Evolutionary conservation across 106 monocot genomes (phyloP).

Genomic region (Platanthera zijinensis): DNA sequence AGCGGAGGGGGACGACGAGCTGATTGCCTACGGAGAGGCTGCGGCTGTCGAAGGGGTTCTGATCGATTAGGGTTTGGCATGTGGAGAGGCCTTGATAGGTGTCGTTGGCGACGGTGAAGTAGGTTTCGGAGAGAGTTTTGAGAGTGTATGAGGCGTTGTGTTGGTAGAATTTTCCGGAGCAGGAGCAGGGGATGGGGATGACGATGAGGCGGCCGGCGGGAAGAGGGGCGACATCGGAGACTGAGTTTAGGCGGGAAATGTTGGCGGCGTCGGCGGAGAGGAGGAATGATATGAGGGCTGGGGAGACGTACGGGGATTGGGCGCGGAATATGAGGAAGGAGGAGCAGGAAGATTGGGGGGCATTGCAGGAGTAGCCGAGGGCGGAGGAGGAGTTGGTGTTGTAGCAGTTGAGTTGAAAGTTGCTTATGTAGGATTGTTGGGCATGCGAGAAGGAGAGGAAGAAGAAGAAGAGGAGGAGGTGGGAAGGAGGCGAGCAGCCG

Average conservation of each 20-base stretch:
- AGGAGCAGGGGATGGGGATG: conserved; percentile 47
- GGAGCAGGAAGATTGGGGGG: conserved; percentile 21
- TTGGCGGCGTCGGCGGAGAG: conserved; percentile 21
- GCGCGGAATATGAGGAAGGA: conserved; percentile 71
- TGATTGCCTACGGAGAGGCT: conserved; percentile 15
- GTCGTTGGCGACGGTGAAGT: conserved; percentile 53
- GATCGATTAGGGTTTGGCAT: conserved; percentile 79
- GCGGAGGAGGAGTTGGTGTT: conserved; percentile 37
- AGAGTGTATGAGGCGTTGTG: conserved; percentile 49
- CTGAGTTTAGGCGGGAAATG: conserved; percentile 40
- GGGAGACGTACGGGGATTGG: conserved; percentile 29
- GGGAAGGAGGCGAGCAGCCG: neutral
- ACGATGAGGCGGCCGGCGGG: conserved; percentile 25
- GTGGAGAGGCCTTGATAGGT: conserved; percentile 78
- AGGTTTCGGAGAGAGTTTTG: conserved; percentile 27
- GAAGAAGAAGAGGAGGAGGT: conserved; percentile 16
- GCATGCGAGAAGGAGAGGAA: conserved; percentile 1
- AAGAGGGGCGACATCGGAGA: conserved; percentile 19
- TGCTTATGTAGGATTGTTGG: conserved; percentile 52
- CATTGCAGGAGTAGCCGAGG: conserved; percentile 73
- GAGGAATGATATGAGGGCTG: conserved; percentile 49
- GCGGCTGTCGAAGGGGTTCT: conserved; percentile 41
- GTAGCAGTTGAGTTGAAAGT: conserved; percentile 39
- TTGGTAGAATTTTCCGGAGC: conserved; percentile 48
- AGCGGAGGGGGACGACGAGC: conserved; percentile 53